These are phyloP conservation scores for bread wheat (Triticum aestivum) DNA, from an alignment of 176 grass and related monocot species.

Conservation along the genomic window IWGSC_CS_RefSeq_v2.1 NC_057801.1:556399272-556399771, in stretches of 20 bases:
- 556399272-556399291: background rate
- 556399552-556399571: conserved; percentile 92
- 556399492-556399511: conserved; percentile 96
- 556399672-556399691: conserved; percentile 7
- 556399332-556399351: conserved; percentile 97
- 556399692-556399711: background rate
- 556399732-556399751: background rate
- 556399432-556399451: background rate
- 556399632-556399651: background rate
- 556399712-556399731: background rate
- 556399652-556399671: background rate
- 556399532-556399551: conserved; percentile 69
- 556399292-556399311: conserved; percentile 49
- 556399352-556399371: conserved; percentile 28
- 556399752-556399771: background rate
- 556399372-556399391: conserved; percentile 11
- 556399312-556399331: conserved; percentile 92
- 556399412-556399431: conserved; percentile 6
- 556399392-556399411: conserved; percentile 12
- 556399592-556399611: conserved; percentile 50
- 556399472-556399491: background rate
- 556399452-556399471: background rate
- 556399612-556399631: background rate
- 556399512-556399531: conserved; percentile 93
- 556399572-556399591: conserved; percentile 99